Base-by-base conservation (phyloP, 2,329 filamentous ascomycete genomes). In the Zymoseptoria brevis region DNA sequence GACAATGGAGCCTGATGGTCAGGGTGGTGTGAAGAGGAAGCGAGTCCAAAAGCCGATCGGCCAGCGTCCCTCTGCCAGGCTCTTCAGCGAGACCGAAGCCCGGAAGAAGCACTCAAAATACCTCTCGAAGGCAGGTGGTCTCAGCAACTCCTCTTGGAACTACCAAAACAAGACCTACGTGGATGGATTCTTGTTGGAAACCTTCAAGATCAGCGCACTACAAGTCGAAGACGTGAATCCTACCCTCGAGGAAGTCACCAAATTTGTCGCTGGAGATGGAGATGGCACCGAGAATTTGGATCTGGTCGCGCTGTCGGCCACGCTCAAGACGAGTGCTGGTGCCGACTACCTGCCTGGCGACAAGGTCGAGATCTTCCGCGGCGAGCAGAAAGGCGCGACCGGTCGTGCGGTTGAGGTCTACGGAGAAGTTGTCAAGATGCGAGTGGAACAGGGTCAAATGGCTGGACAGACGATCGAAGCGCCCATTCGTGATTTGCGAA, bases 221-320 rank as follows among this genome's bases (percentile, higher is more conserved):
- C 82, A 83, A n/a, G 87, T 90, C 29, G 92, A 91, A 66, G 88
- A 96, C 66, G 92, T 99, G 58, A 95, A 95, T 71, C 94, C 94
- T 0, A 90, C 88, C 1, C 81, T 99, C 26, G 94, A 97, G 71
- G 94, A 99, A 74, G 90, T 97, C 53, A 96, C 92, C n/a, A 88
- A 87, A 70, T 97, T 99, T 72, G 89, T 92, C 16, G 87, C 89
- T 26, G 89, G 89, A 8, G 87, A 86, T 19, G 92, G 96, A 64
- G 94, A 97, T 72, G 94, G 94, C 19, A 92, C 90, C 0, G 91
- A 96, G 68, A 96, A 95, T 64, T 82, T 99, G 41, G 94, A 99
- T 75, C 82, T 99, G 50, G 88, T 92, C 68, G 91, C 93, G 1
- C 81, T 99, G 56, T 91, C 93, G 8, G 89, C 91, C 54, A 96